Conservation (phyloP, 2,329 filamentous ascomycete genomes). For the Penicillium rolfsii region DNA sequence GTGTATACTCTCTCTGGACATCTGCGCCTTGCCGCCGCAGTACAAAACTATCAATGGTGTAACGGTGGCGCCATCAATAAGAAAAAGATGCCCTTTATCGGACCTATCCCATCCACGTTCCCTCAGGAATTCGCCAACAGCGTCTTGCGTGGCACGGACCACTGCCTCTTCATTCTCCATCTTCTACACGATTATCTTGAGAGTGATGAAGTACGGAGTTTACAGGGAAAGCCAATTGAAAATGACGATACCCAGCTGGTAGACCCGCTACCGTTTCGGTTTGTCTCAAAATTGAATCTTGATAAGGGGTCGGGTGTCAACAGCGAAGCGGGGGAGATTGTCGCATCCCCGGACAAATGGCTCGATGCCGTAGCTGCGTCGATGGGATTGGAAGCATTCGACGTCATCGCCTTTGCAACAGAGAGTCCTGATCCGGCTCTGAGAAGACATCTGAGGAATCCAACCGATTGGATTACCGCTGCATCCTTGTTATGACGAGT, state of each 20-base stretch:
- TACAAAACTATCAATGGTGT: conserved; percentile 15
- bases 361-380: conserved; percentile 30
- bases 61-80: neutral
- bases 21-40: conserved; percentile 22
- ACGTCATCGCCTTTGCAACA: conserved; percentile 15
- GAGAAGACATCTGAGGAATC: neutral
- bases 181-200: conserved; percentile 23
- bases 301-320: neutral
- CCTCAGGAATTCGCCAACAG: conserved; percentile 30
- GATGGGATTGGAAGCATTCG: conserved; percentile 29
- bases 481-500: conserved; percentile 3
- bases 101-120: conserved; percentile 28
- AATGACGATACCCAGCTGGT: neutral
- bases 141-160: conserved; percentile 25
- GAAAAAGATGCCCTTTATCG: conserved; percentile 22
- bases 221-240: neutral
- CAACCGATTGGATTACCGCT: neutral
- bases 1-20: conserved; percentile 14
- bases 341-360: conserved; percentile 24
- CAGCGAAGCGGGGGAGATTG: neutral
- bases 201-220: neutral
- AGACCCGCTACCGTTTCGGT: conserved; percentile 19
- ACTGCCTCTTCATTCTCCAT: conserved; percentile 21
- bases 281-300: conserved; percentile 17
- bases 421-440: neutral